phyloP scores from a whole-genome alignment of 2,329 filamentous ascomycete genomes.

The Sarocladiaceae sp. region DNA sequence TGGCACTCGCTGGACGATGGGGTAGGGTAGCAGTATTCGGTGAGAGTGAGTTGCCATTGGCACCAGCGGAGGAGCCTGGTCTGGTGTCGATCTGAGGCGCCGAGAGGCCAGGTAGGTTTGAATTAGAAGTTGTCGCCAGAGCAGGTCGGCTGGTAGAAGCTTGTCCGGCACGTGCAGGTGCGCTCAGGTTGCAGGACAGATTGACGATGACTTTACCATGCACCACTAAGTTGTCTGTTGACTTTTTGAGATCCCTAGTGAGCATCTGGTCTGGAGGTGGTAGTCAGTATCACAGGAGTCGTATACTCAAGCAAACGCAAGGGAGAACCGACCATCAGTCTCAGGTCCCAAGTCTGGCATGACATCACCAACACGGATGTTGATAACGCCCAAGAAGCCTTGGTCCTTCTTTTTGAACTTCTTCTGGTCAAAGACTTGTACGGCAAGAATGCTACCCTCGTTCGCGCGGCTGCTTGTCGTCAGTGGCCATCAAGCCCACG shows the following conservation, averaged over 20 bases:
- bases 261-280: conserved; percentile 83
- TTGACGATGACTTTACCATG: conserved; percentile 97
- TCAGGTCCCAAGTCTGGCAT: conserved; percentile 78
- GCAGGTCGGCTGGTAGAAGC: conserved; percentile 36
- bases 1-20: conserved; percentile 43
- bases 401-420: conserved; percentile 99
- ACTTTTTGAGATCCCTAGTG: conserved; percentile 93
- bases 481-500: conserved; percentile 8
- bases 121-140: conserved; percentile 35
- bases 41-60: conserved; percentile 36
- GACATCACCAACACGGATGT: conserved; percentile 89
- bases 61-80: conserved; percentile 45
- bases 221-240: conserved; percentile 94
- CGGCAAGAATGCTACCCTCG: conserved; percentile 92
- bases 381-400: conserved; percentile 95
- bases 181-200: conserved; percentile 79
- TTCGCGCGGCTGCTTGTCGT: conserved; percentile 64
- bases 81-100: conserved; percentile 39
- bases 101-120: conserved; percentile 37
- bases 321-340: conserved; percentile 67
- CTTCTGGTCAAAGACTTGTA: conserved; percentile 99
- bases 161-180: conserved; percentile 53
- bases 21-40: conserved; percentile 32
- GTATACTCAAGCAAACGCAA: background rate
- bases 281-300: conserved; percentile 3